Conservation (phyloP, 1,139 yeast genomes). For the Arxiozyma slooffiae region DNA sequence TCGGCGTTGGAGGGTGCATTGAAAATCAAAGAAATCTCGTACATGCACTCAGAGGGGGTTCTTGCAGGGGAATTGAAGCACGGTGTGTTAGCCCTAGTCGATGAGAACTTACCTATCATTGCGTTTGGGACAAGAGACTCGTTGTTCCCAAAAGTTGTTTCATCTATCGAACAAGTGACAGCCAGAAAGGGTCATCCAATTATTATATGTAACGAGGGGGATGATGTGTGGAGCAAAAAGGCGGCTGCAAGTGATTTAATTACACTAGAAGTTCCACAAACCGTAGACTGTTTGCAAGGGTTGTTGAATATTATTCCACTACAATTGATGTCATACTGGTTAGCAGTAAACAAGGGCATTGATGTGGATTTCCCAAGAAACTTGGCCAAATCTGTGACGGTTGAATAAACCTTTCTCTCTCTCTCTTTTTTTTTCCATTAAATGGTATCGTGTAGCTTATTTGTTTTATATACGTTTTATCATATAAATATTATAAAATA, state of each 20-base stretch:
- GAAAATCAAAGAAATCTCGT: conserved; percentile 95
- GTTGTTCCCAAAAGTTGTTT: conserved; percentile 89
- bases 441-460: not conserved
- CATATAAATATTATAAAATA: not conserved
- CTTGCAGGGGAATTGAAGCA: conserved; percentile 98
- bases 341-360: conserved; percentile 89
- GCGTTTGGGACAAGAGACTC: conserved; percentile 98
- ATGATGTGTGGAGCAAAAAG: conserved; percentile 48
- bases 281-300: conserved; percentile 97
- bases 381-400: conserved; percentile 96
- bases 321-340: conserved; percentile 95
- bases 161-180: conserved; percentile 92
- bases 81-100: conserved; percentile 95
- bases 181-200: conserved; percentile 98
- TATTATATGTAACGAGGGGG: conserved; percentile 85
- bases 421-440: not conserved
- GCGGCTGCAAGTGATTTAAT: conserved; percentile 38
- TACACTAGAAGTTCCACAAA: conserved; percentile 80
- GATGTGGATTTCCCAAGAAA: conserved; percentile 99
- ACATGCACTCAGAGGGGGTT: conserved; percentile 99
- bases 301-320: conserved; percentile 87
- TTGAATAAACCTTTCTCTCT: conserved; percentile 35
- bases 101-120: conserved; percentile 84
- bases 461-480: not conserved
- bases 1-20: conserved; percentile 97